Evolutionary conservation across 768 basidiomycete genomes (phyloP), one percentile per base, ranked within the genome.

Genomic region (Exidia glandulosa): DNA sequence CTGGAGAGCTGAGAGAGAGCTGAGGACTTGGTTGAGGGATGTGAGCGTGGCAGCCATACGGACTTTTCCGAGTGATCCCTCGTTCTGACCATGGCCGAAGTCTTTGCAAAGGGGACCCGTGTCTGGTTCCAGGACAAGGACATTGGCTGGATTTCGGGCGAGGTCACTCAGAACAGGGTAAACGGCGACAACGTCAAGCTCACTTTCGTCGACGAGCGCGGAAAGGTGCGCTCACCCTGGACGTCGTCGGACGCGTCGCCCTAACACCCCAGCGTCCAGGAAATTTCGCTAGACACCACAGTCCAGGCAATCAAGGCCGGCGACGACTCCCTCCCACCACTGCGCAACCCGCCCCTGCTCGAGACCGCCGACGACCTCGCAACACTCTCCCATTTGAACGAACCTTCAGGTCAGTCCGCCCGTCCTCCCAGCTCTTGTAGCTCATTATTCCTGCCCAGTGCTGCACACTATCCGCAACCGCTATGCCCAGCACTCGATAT

Each of bases 301-400:
- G 81, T 81, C 45, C 85, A 86, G 70, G 84, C 87, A 62, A 87
- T 94, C 71, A 88, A 83, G 69, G 86, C 87, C 68, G 84, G 84
- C 52, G 85, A 86, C 67, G 84, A 85, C 64, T 83, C 81, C 57
- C 79, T 97, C 7, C 96, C 96, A 48, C 96, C 94, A 47, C 76
- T 99, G 67, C 87, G 94, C 65, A 98, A 99, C 75, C 96, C 96
- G 32, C 96, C 95, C 33, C 75, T 97, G 57, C 78, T 99, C 62
- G 96, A 99, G 77, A 92, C 91, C 19, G 92, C 94, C 32, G 96
- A 99, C 74, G 96, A 99, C 79, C 80, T 99, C 70, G 94, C 96
- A 55, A 96, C 94, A 59, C 84, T 99, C 67, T 96, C 93, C 55
- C 94, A 98, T 78, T 79, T 99, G 65, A 98, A 98, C 71, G 96